Base-by-base conservation (phyloP, 2,329 filamentous ascomycete species). In the Penicillium paneum region DNA sequence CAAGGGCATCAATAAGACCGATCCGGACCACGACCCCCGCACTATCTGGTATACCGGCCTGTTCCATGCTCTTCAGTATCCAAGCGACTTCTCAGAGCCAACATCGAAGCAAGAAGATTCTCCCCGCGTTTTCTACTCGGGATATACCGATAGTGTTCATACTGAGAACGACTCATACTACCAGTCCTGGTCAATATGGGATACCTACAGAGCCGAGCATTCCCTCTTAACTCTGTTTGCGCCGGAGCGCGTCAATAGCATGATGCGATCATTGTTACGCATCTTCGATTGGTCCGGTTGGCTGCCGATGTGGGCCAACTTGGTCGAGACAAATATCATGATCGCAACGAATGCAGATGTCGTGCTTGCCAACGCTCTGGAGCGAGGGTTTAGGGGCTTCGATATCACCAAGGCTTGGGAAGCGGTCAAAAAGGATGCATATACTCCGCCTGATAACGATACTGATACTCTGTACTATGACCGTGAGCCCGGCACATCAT, bases 131-230 rank as follows among this genome's bases (percentile, higher is more conserved):
- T 78, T 74, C 60, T 79, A 80, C 56, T 77, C 73, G 34, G 77
- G 78, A 13, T 80, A 79, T 49, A 79, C 76, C 0, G 76, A 80
- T 45, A 75, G 69, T 28, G 60, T 78, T 0, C 75, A 78, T 41
- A 64, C 65, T 10, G 66, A 59, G 5, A 68, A 74, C 31, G 76
- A 79, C 41, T 77, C 75, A 0, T 80, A 79, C 59, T 79, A 79
- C 55, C 78, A 79, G 56, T 79, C 76, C 0, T 80, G 77, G 78
- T 78, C 75, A 1, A 78, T 79, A 46, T 79, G 77, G 78, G 78
- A 79, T 49, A 80, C 78, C 0, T 80, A 78, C 57, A 68, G 78
- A 4, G 78, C 77, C 1, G 77, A 79, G 50, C 77, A 79, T 52
- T 76, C 76, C 0, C 64, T 79, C 0, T 60, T 79, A 0, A 76